Conservation (phyloP, 192 early-diverging fungal species). For the Chytriomyces sp. region DNA sequence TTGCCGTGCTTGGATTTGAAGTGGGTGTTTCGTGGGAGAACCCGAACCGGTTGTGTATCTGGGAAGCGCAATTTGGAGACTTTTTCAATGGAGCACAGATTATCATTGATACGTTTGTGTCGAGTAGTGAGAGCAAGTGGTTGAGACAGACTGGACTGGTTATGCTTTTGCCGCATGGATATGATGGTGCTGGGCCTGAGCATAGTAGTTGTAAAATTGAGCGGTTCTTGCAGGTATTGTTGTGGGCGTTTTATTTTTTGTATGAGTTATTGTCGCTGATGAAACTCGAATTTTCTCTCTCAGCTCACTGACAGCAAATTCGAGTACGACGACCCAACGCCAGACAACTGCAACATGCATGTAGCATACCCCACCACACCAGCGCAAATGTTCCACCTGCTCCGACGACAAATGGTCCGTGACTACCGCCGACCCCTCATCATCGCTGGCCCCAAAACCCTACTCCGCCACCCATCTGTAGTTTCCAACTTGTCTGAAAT, state of each 20-base stretch:
- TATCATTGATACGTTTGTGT: slow-evolving; percentile 90
- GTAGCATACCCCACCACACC: slow-evolving; percentile 89
- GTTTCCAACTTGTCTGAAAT: slow-evolving; percentile 81
- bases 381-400: slow-evolving; percentile 93
- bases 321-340: slow-evolving; percentile 56
- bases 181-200: slow-evolving; percentile 95
- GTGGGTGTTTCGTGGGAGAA: slow-evolving; percentile 91
- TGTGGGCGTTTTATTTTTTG: slow-evolving; percentile 4
- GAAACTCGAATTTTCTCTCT: not conserved
- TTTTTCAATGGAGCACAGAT: slow-evolving; percentile 91
- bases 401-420: slow-evolving; percentile 90
- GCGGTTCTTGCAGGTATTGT: slow-evolving; percentile 85
- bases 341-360: slow-evolving; percentile 90
- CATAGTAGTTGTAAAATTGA: slow-evolving; percentile 91
- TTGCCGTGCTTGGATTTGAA: slow-evolving; percentile 96
- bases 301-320: slow-evolving; percentile 80
- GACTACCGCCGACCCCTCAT: slow-evolving; percentile 95
- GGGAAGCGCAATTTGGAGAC: slow-evolving; percentile 96
- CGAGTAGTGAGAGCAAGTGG: slow-evolving; percentile 94
- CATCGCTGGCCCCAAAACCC: slow-evolving; percentile 65
- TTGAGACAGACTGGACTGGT: slow-evolving; percentile 88
- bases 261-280: slow-evolving; percentile 17
- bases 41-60: slow-evolving; percentile 85
- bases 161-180: slow-evolving; percentile 94
- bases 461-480: slow-evolving; percentile 58